Evolutionary conservation across 805 yeast species (phyloP).

Genomic region (Candida succiphila): DNA sequence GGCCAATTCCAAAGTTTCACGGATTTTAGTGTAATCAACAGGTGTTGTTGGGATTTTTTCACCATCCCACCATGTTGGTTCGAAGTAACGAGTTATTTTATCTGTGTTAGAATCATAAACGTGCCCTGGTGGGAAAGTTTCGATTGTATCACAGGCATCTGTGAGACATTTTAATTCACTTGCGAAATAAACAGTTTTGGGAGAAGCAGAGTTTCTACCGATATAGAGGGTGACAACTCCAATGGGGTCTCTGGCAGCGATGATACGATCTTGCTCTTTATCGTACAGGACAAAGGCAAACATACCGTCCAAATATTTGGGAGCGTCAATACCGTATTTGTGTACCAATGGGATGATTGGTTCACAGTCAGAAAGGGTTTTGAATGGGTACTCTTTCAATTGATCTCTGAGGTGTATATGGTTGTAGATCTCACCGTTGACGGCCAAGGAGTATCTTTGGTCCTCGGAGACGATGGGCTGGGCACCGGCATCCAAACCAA

Average conservation of each 20-base stretch:
- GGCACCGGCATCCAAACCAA: conserved; percentile 95
- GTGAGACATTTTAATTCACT: conserved; percentile 89
- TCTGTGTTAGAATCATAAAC: conserved; percentile 89
- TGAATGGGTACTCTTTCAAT: conserved; percentile 62
- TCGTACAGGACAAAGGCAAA: conserved; percentile 93
- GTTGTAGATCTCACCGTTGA: conserved; percentile 98
- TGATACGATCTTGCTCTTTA: conserved; percentile 69
- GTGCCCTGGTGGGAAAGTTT: conserved; percentile 98
- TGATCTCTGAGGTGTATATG: conserved; percentile 82
- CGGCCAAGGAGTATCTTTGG: conserved; percentile 65
- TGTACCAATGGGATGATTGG: conserved; percentile 88
- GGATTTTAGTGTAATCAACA: conserved; percentile 61
- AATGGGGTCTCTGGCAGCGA: conserved; percentile 98
- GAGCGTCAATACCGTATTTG: conserved; percentile 84
- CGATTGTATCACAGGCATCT: conserved; percentile 89
- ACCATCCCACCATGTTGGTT: conserved; percentile 93
- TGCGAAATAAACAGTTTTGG: conserved; percentile 80
- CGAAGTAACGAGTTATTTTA: conserved; percentile 76
- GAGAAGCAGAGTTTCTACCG: conserved; percentile 68
- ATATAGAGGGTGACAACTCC: conserved; percentile 95
- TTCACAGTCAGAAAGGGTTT: conserved; percentile 93
- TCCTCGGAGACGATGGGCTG: conserved; percentile 88
- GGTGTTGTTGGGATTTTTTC: conserved; percentile 62
- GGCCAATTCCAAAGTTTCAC: conserved; percentile 81
- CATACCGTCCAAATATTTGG: conserved; percentile 94